Conservation (phyloP, 805 yeast species). For the Dipodascus albidus region DNA sequence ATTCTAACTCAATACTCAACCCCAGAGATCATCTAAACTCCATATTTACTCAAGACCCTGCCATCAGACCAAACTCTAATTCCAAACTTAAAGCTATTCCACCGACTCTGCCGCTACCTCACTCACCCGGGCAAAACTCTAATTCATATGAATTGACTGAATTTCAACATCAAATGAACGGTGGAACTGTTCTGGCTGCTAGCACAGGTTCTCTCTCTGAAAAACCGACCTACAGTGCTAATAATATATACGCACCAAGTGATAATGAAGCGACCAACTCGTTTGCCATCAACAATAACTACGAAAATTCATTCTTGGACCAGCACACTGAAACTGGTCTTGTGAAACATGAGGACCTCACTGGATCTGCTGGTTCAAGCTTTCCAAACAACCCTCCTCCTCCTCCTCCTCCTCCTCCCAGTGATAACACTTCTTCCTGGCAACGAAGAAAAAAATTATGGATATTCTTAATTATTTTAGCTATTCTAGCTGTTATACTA, state of each 20-base stretch:
- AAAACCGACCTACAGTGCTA: too few relatives aligned
- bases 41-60: too few relatives aligned
- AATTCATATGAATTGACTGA: not conserved
- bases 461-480: slow-evolving; percentile 5
- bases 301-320: not conserved
- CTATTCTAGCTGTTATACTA: slow-evolving; percentile 11
- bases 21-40: not conserved
- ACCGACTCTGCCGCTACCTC: too few relatives aligned
- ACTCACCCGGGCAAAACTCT: not conserved
- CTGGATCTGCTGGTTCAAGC: not conserved
- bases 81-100: not conserved
- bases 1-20: not conserved
- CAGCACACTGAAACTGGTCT: not conserved
- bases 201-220: not conserved
- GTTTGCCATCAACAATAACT: not conserved
- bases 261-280: too few relatives aligned
- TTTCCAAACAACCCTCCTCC: not conserved
- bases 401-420: not conserved
- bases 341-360: not conserved
- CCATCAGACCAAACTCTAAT: not conserved
- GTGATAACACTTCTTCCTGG: not conserved
- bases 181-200: too few relatives aligned
- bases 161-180: not conserved
- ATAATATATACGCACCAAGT: not conserved
- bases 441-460: slow-evolving; percentile 2